Percentiles rank a stretch among this genome's conserved stretches.
Conservation (phyloP, 805 yeast species). For the Yarrowia sp. region DNA sequence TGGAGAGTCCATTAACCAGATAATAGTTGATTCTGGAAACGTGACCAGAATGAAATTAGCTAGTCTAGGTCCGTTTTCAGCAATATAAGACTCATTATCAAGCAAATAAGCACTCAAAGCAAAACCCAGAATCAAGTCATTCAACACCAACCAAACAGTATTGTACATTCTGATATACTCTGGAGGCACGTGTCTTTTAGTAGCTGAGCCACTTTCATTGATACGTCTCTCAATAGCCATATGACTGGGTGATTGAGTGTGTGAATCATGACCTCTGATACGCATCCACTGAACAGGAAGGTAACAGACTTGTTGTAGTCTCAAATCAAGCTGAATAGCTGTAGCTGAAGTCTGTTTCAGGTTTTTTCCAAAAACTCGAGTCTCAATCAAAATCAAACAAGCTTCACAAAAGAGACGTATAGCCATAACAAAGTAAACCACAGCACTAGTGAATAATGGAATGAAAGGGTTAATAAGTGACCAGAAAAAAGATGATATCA, state of each 20-base stretch:
- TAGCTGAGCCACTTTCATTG: slow-evolving; percentile 43
- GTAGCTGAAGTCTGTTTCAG: slow-evolving; percentile 53
- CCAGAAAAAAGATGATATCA: background rate
- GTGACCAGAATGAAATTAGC: slow-evolving; percentile 45
- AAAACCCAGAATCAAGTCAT: slow-evolving; percentile 76
- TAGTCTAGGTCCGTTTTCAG: background rate
- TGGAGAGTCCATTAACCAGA: slow-evolving; percentile 83
- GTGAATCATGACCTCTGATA: slow-evolving; percentile 15
- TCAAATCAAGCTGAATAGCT: slow-evolving; percentile 73
- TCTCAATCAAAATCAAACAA: slow-evolving; percentile 38
- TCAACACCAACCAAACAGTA: slow-evolving; percentile 79
- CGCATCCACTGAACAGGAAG: slow-evolving; percentile 66
- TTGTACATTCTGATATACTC: slow-evolving; percentile 70
- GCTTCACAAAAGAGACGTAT: slow-evolving; percentile 38
- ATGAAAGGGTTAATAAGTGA: slow-evolving; percentile 19
- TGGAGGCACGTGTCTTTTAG: slow-evolving; percentile 44
- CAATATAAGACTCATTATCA: slow-evolving; percentile 36
- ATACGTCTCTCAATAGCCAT: slow-evolving; percentile 46
- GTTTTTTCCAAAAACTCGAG: slow-evolving; percentile 31
- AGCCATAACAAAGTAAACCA: slow-evolving; percentile 32
- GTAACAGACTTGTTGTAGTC: slow-evolving; percentile 71
- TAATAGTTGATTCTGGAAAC: background rate
- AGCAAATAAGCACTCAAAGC: slow-evolving; percentile 51
- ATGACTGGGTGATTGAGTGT: slow-evolving; percentile 3
- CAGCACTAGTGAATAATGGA: slow-evolving; percentile 30